These are phyloP conservation scores for Geranium brycei DNA, from an alignment of 345 rosid species.

Conservation along the genomic window DNA sequence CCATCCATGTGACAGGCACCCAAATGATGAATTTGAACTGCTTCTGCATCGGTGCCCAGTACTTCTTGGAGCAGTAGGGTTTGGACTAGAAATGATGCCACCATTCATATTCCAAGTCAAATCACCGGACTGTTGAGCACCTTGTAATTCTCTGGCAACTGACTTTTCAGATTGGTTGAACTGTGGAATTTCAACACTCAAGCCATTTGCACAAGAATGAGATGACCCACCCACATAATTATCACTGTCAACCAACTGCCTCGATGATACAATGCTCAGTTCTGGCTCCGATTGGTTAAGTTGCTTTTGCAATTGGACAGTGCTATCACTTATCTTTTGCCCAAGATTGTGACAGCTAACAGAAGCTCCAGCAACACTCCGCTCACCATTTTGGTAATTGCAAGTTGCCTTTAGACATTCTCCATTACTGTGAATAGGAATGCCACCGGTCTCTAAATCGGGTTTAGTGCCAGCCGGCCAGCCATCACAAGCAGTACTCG, in stretches of 20 bases:
- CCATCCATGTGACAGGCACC: slow-evolving; percentile 52
- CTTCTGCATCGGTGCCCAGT: slow-evolving; percentile 60
- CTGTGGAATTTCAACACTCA: slow-evolving; percentile 49
- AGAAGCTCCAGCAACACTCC: slow-evolving; percentile 14
- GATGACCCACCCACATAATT: slow-evolving; percentile 20
- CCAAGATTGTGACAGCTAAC: slow-evolving; percentile 18
- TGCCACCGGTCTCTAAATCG: slow-evolving; percentile 8
- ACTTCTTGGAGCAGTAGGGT: slow-evolving; percentile 85
- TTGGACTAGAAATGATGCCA: slow-evolving; percentile 48
- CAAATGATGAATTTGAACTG: slow-evolving; percentile 28
- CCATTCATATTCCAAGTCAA: slow-evolving; percentile 47
- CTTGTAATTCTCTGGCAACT: slow-evolving; percentile 17
- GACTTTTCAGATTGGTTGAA: slow-evolving; percentile 26
- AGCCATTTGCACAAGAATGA: slow-evolving; percentile 22
- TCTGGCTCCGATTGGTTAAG: slow-evolving; percentile 19
- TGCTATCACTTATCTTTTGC: slow-evolving; percentile 16
- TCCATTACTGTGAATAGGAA: slow-evolving; percentile 8
- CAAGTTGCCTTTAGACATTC: slow-evolving; percentile 8
- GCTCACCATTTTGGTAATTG: slow-evolving; percentile 12
- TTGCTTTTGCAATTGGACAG: slow-evolving; percentile 13
- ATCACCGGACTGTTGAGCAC: slow-evolving; percentile 33
- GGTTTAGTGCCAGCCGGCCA: slow-evolving; percentile 13
- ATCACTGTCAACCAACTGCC: slow-evolving; percentile 21
- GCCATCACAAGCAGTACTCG: slow-evolving; percentile 12
- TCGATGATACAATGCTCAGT: slow-evolving; percentile 7